Conservation (phyloP, 345 rosid species). For the Trapa bicornis region DNA sequence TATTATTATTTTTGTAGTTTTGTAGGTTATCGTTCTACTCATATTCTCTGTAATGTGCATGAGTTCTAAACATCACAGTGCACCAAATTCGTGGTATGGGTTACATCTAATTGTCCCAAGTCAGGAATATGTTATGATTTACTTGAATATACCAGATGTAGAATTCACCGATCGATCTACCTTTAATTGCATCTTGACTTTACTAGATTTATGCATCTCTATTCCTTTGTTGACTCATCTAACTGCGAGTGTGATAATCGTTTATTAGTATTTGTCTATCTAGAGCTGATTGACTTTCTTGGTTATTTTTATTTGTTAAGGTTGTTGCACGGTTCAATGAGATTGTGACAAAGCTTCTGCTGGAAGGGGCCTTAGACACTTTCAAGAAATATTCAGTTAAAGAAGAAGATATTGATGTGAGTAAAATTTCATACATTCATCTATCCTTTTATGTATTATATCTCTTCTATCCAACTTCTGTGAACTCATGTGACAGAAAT, state of each 20-base stretch:
- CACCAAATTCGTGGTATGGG: not conserved
- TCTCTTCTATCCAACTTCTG: not conserved
- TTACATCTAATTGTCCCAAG: no score
- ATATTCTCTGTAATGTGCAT: not conserved
- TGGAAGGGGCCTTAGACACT: conserved; percentile 86
- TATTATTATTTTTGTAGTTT: not conserved
- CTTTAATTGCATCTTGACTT: not conserved
- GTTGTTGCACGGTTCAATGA: conserved; percentile 95
- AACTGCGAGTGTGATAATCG: not conserved
- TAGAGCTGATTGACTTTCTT: not conserved
- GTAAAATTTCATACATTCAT: not conserved
- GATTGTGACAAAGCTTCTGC: conserved; percentile 63
- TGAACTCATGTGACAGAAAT: not conserved
- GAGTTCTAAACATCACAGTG: not conserved
- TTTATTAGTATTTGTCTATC: not conserved
- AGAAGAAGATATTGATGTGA: conserved; percentile 77
- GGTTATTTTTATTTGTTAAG: conserved; percentile 14
- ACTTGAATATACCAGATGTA: no score
- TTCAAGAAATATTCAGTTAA: conserved; percentile 72
- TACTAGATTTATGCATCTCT: not conserved
- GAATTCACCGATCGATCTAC: not conserved
- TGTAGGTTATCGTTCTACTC: not conserved
- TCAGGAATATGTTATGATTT: no score
- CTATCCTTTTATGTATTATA: not conserved
- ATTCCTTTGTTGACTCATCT: not conserved